Percentiles rank a stretch among this genome's conserved stretches.
These are phyloP conservation scores for Magnolia kwangsiensis DNA, from an alignment of 164 flowering plant species.

Conservation along the genomic window DNA sequence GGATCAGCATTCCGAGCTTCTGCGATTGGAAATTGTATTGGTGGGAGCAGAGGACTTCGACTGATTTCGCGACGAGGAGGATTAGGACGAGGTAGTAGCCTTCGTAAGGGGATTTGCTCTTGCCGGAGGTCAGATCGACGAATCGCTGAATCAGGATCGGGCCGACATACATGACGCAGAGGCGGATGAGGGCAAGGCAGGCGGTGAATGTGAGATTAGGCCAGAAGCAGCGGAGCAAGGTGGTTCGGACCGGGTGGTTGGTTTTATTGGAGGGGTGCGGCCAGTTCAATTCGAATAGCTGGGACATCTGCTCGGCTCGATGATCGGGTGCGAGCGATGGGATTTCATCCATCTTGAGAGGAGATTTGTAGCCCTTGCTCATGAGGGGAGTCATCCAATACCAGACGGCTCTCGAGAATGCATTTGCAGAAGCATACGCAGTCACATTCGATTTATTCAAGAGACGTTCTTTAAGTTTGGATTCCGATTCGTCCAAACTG, in stretches of 20 bases:
- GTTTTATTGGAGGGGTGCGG: slow-evolving; percentile 79
- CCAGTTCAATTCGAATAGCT: slow-evolving; percentile 64
- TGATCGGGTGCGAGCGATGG: slow-evolving; percentile 78
- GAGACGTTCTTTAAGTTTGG: slow-evolving; percentile 34
- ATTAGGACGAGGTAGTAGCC: slow-evolving; percentile 74
- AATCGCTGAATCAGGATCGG: slow-evolving; percentile 77
- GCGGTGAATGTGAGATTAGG: slow-evolving; percentile 67
- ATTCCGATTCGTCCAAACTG: slow-evolving; percentile 22
- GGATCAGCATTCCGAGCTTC: slow-evolving; percentile 80
- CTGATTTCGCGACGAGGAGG: slow-evolving; percentile 60
- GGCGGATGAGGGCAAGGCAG: slow-evolving; percentile 53
- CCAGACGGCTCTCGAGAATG: slow-evolving; percentile 63
- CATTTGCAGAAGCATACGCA: slow-evolving; percentile 62
- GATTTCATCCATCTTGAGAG: slow-evolving; percentile 63
- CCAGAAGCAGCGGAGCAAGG: slow-evolving; percentile 87
- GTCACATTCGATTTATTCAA: slow-evolving; percentile 37
- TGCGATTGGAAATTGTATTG: slow-evolving; percentile 83
- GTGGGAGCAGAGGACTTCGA: slow-evolving; percentile 69
- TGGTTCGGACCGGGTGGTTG: slow-evolving; percentile 63
- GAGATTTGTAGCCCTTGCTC: slow-evolving; percentile 64
- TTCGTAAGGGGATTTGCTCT: slow-evolving; percentile 57
- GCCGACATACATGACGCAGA: slow-evolving; percentile 82
- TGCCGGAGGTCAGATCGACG: slow-evolving; percentile 75
- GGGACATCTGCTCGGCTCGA: slow-evolving; percentile 64
- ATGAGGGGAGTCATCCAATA: slow-evolving; percentile 86